phyloP scores from a whole-genome alignment of 768 basidiomycete species.

The Amanita pseudoporphyria region DNA sequence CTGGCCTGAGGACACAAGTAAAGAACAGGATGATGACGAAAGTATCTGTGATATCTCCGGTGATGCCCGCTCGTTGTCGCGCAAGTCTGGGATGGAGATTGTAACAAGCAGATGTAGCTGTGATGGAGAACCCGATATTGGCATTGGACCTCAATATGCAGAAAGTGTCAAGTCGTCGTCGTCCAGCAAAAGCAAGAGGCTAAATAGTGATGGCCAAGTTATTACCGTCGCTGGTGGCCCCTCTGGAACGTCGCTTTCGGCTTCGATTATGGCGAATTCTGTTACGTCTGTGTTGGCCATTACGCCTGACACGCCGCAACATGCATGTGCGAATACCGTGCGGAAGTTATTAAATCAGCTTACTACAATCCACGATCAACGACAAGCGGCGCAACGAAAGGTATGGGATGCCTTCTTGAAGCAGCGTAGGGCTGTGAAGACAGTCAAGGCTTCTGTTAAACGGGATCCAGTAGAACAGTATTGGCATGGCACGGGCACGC shows the following conservation, averaged over 20 bases:
- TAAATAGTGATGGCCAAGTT: constrained; percentile 21
- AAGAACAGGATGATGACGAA: constrained; percentile 23
- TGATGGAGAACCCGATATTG: constrained; percentile 23
- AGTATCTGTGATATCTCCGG: constrained; percentile 7
- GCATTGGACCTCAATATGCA: not conserved
- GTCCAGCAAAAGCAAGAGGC: constrained; percentile 41
- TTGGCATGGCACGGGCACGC: not conserved
- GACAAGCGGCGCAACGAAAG: constrained; percentile 55
- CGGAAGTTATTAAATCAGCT: constrained; percentile 65
- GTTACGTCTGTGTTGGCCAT: constrained; percentile 49
- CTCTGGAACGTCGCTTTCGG: constrained; percentile 14
- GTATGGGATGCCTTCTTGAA: constrained; percentile 89
- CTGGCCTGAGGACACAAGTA: constrained; percentile 49
- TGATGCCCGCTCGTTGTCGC: not conserved
- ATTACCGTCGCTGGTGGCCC: constrained; percentile 17
- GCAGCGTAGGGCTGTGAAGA: constrained; percentile 37
- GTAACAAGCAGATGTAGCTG: constrained; percentile 38
- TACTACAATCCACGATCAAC: constrained; percentile 74
- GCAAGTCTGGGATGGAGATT: constrained; percentile 30
- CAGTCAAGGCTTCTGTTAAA: constrained; percentile 18
- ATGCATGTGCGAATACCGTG: constrained; percentile 69
- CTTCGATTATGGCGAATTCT: constrained; percentile 20
- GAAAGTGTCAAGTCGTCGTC: constrained; percentile 35
- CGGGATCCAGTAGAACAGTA: constrained; percentile 6
- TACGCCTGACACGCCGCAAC: constrained; percentile 54